These are phyloP conservation scores for Artemisia argyi DNA, from an alignment of 129 eudicot genomes.

Conservation along the genomic window DNA sequence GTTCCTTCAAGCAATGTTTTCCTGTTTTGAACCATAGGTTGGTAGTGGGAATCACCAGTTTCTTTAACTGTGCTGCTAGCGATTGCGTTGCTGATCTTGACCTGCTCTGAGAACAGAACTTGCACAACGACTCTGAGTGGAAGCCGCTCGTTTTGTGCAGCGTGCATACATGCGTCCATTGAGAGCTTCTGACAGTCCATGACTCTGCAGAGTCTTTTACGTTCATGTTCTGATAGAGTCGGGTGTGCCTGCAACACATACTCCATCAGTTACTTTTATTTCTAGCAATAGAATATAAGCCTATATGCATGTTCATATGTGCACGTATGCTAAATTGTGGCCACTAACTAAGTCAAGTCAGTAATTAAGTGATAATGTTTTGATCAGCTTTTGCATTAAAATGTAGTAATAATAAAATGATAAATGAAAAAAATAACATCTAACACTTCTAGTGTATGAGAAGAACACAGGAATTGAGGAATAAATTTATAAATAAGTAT, in stretches of 20 bases:
- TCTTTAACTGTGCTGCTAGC: constrained; percentile 72
- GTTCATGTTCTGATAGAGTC: constrained; percentile 86
- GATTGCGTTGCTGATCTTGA: constrained; percentile 83
- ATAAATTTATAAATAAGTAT: too few relatives aligned
- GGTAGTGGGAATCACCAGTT: constrained; percentile 58
- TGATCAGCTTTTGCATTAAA: too few relatives aligned
- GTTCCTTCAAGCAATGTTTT: constrained; percentile 90
- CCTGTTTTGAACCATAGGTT: constrained; percentile 76
- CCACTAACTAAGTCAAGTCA: too few relatives aligned
- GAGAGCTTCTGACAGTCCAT: constrained; percentile 99
- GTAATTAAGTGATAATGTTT: too few relatives aligned
- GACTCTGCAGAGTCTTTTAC: constrained; percentile 87
- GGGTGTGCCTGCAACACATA: constrained; percentile 78
- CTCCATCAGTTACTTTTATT: background rate
- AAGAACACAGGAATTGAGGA: too few relatives aligned
- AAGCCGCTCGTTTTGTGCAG: constrained; percentile 95
- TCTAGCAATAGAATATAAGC: background rate
- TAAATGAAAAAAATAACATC: too few relatives aligned
- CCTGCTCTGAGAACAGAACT: constrained; percentile 94
- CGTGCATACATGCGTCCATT: constrained; percentile 96
- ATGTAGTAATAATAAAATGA: too few relatives aligned
- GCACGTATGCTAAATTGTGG: too few relatives aligned
- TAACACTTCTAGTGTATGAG: too few relatives aligned
- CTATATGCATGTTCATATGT: too few relatives aligned
- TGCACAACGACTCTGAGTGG: constrained; percentile 89